A percentile compares a stretch with the other conserved stretches of the same genome.
These are phyloP conservation scores for Filosporella fistucella DNA, from an alignment of 495 filamentous ascomycete genomes.

Conservation along the genomic window DNA sequence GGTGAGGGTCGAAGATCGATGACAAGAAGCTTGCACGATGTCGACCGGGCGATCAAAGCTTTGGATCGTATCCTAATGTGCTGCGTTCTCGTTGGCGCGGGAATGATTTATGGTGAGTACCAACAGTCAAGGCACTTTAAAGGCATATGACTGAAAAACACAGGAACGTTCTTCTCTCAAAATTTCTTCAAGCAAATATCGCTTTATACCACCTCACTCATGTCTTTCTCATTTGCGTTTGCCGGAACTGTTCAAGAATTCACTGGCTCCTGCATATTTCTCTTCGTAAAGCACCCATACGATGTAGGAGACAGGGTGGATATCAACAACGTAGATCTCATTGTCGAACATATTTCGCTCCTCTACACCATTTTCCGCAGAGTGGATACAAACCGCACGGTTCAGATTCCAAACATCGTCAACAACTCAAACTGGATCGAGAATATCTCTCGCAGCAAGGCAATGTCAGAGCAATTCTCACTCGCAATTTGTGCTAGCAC, in stretches of 20 bases:
- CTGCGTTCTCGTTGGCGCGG: constrained; percentile 12
- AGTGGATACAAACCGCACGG: constrained; percentile 57
- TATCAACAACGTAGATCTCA: constrained; percentile 36
- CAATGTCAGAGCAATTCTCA: constrained; percentile 67
- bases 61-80: constrained; percentile 61
- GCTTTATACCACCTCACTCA: constrained; percentile 28
- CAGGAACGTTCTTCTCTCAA: constrained; percentile 7
- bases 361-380: constrained; percentile 74
- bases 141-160: constrained; percentile 40
- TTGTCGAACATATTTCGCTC: constrained; percentile 64
- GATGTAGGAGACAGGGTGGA: constrained; percentile 80
- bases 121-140: neutral
- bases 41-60: constrained; percentile 73
- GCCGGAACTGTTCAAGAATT: constrained; percentile 72
- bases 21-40: constrained; percentile 68
- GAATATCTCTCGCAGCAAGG: constrained; percentile 68
- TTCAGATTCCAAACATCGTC: constrained; percentile 72
- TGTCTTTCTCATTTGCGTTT: constrained; percentile 69
- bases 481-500: constrained; percentile 66
- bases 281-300: constrained; percentile 69
- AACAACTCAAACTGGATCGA: constrained; percentile 73
- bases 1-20: constrained; percentile 61
- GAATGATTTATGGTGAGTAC: constrained; percentile 19
- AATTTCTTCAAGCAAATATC: constrained; percentile 46
- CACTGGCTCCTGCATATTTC: constrained; percentile 74